Base-by-base conservation (phyloP, 768 basidiomycete species). In the Cystobasidium onofrii region DNA sequence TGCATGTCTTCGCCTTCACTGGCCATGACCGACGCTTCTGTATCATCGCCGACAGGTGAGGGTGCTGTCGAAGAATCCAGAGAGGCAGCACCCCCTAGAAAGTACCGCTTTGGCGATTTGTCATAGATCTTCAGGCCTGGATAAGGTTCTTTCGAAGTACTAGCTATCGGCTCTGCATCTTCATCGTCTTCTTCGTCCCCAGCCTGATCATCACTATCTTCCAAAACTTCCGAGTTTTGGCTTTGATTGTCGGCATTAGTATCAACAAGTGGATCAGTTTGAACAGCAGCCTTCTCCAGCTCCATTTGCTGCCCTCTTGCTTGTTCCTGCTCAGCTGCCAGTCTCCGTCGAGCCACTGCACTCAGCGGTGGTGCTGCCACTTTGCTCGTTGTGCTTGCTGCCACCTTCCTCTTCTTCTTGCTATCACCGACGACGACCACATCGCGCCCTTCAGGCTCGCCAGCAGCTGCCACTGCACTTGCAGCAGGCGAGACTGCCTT, bases 71-170 rank as follows among this genome's bases (percentile, higher is more conserved):
- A 60, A 4, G 57, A 29, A 13, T 60, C 29, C 15, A 36, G 25
- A 43, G 63, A 27, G 17, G 25, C 27, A 39, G 63, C 31, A 7
- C 25, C 36, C 6, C 27, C 63, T 3, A 36, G 36, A 39, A 64
- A 64, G 63, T 64, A 64, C 1, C 63, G 63, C 44, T 64, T 64
- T 4, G 63, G 44, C 4, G 27, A 9, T 61, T 61, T 61, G 31
- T 27, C 63, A 34, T 27, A 29, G 57, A 60, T 13, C 23, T 60
- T 60, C 12, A 60, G 25, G 12, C 27, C 57, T 13, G 25, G 15
- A 29, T 29, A 60, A 60, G 57, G 57, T 27, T 60, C 13, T 29
- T 29, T 25, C 4, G 57, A 60, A 20, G 57, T 60, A 23, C 57
- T 60, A 7, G 57, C 57, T 29, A 12, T 34, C 31, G 57, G 57